Percentiles rank a stretch among this genome's conserved stretches.
These are phyloP conservation scores for Aspergillus uvarum DNA, from an alignment of 2,329 filamentous ascomycete genomes.

Conservation along the genomic window DNA sequence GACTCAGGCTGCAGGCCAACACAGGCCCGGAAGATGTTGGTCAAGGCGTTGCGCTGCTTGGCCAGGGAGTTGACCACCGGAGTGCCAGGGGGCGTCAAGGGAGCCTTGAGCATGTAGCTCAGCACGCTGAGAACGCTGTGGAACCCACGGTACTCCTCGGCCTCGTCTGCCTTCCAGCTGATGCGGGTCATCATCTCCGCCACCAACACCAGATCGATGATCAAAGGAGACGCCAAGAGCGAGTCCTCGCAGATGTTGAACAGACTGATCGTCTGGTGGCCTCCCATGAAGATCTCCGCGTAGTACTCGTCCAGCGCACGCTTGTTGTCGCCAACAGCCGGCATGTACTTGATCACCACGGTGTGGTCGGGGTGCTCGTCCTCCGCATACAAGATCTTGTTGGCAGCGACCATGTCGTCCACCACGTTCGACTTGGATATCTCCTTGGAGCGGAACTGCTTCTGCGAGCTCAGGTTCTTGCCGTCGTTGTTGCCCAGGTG, in stretches of 20 bases:
- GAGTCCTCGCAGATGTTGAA: slow-evolving; percentile 99
- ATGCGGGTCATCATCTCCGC: slow-evolving; percentile 99
- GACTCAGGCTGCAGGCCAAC: slow-evolving; percentile 95
- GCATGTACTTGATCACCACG: slow-evolving; percentile 99
- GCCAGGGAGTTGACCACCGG: slow-evolving; percentile 93
- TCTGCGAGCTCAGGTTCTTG: slow-evolving; percentile 96
- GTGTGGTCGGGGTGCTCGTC: slow-evolving; percentile 97
- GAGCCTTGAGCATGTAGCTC: slow-evolving; percentile 98
- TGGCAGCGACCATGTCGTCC: slow-evolving; percentile 98
- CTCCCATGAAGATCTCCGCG: slow-evolving; percentile 97
- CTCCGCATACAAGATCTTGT: slow-evolving; percentile 82
- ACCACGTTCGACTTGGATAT: slow-evolving; percentile 99
- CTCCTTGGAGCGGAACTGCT: slow-evolving; percentile 99
- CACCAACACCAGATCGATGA: slow-evolving; percentile 91
- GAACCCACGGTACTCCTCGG: slow-evolving; percentile 81
- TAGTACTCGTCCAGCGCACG: slow-evolving; percentile 98
- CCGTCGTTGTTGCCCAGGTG: slow-evolving; percentile 99
- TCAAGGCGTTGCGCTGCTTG: slow-evolving; percentile 91
- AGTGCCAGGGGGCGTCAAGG: slow-evolving; percentile 87
- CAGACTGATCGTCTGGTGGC: slow-evolving; percentile 95
- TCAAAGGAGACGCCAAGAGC: slow-evolving; percentile 88
- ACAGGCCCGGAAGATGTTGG: slow-evolving; percentile 98
- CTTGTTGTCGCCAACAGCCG: slow-evolving; percentile 97
- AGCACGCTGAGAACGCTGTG: slow-evolving; percentile 95
- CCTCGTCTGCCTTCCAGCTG: slow-evolving; percentile 72